Conservation (phyloP, 805 yeast species). For the Nakazawaea ishiwadae region DNA sequence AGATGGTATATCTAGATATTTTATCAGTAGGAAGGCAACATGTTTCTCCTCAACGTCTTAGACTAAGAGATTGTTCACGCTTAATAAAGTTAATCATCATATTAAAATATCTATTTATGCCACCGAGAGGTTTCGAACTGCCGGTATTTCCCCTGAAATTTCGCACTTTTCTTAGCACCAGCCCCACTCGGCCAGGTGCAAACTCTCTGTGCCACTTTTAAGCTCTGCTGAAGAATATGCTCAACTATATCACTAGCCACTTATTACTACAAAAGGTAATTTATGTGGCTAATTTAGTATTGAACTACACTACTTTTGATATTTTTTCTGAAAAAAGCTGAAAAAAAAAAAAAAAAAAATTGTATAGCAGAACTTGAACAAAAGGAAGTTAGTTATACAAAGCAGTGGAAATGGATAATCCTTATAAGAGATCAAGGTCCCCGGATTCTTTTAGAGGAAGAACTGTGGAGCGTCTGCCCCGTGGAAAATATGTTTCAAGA, state of each 20-base stretch:
- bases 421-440: slow-evolving; percentile 9
- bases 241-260: background rate
- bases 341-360: slow-evolving; percentile 1
- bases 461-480: background rate
- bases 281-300: background rate
- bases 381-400: too few species aligned
- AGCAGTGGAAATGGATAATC: slow-evolving; percentile 9
- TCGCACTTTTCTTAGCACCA: too few species aligned
- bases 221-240: background rate
- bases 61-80: slow-evolving; percentile 23
- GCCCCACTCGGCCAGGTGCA: slow-evolving; percentile 2
- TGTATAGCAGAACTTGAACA: too few species aligned
- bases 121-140: background rate
- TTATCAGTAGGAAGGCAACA: slow-evolving; percentile 23
- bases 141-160: background rate
- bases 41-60: slow-evolving; percentile 17
- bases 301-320: too few species aligned
- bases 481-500: background rate
- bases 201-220: background rate
- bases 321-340: background rate
- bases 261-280: background rate
- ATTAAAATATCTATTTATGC: too few species aligned
- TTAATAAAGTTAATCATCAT: slow-evolving; percentile 19
- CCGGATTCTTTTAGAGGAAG: slow-evolving; percentile 3
- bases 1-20: too few species aligned